Evolutionary conservation across 1,284 basidiomycete genomes (phyloP).

Genomic region (Boletus calvinii): DNA sequence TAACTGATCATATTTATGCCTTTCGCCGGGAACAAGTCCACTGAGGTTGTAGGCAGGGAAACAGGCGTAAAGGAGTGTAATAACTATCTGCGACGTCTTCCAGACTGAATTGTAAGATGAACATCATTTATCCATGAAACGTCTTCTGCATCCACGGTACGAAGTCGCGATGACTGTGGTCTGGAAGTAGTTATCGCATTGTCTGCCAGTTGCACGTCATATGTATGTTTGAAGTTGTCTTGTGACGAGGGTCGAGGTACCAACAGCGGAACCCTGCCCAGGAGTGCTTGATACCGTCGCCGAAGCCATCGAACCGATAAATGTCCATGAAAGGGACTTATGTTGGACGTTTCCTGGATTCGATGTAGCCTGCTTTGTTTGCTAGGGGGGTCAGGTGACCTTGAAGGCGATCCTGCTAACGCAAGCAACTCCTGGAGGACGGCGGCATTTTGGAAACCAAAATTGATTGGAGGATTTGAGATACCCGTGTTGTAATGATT

Average conservation of each 20-base stretch:
- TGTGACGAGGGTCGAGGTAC: conserved; percentile 31
- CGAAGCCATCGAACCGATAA: conserved; percentile 61
- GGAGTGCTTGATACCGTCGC: conserved; percentile 60
- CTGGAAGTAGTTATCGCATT: conserved; percentile 27
- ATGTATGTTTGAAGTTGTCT: conserved; percentile 15
- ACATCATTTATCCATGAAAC: conserved; percentile 36
- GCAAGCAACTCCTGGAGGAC: conserved; percentile 49
- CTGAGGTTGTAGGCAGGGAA: conserved; percentile 1
- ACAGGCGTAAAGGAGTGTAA: background rate
- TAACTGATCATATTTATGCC: conserved; percentile 17
- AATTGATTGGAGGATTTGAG: conserved; percentile 27
- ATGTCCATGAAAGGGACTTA: conserved; percentile 21
- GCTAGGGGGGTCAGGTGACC: conserved; percentile 6
- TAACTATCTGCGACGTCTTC: conserved; percentile 9
- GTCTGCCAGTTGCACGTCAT: conserved; percentile 34
- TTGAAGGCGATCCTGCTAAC: conserved; percentile 40
- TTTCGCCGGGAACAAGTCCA: background rate
- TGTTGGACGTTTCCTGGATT: background rate
- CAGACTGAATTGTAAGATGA: background rate
- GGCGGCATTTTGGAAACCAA: conserved; percentile 46
- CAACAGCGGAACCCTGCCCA: conserved; percentile 57
- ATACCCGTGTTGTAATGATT: conserved; percentile 2
- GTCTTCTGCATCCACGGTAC: conserved; percentile 31
- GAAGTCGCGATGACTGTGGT: conserved; percentile 22
- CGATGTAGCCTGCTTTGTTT: conserved; percentile 10